A percentile compares a stretch with the other conserved stretches of the same genome.
These are phyloP conservation scores for Chalaropsis thielavioides DNA, from an alignment of 2,329 filamentous ascomycete species.

Conservation along the genomic window DNA sequence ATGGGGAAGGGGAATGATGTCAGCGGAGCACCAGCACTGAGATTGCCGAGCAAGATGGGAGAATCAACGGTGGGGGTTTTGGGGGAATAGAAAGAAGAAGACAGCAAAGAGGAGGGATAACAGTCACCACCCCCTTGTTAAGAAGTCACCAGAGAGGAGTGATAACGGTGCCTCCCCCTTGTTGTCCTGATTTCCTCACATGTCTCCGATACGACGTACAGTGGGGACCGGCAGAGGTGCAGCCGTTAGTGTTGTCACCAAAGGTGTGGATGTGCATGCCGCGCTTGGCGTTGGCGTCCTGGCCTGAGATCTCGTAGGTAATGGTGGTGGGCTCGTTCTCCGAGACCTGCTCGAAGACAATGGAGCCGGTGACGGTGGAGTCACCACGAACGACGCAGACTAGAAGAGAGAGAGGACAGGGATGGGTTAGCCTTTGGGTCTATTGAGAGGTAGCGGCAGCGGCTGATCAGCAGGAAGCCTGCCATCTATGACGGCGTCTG, in stretches of 20 bases:
- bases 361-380: constrained; percentile 84
- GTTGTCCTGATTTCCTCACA: too few species aligned
- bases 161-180: too few species aligned
- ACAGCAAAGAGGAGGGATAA: too few species aligned
- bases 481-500: not conserved
- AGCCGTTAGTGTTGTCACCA: constrained; percentile 99
- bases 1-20: not conserved
- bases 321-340: constrained; percentile 74
- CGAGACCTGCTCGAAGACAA: constrained; percentile 83
- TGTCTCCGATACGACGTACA: constrained; percentile 47
- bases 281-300: constrained; percentile 91
- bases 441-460: not conserved
- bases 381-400: constrained; percentile 96
- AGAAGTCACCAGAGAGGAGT: too few species aligned
- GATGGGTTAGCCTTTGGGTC: not conserved
- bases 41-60: too few species aligned
- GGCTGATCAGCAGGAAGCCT: not conserved
- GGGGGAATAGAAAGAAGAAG: not conserved
- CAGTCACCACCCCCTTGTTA: too few species aligned
- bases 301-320: constrained; percentile 80
- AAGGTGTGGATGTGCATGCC: constrained; percentile 98
- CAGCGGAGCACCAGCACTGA: not conserved
- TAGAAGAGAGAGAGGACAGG: constrained; percentile 27
- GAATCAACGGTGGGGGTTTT: not conserved
- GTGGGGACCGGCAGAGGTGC: constrained; percentile 94